phyloP scores from a whole-genome alignment of 768 basidiomycete species.

The Phanerochaete sordida region DNA sequence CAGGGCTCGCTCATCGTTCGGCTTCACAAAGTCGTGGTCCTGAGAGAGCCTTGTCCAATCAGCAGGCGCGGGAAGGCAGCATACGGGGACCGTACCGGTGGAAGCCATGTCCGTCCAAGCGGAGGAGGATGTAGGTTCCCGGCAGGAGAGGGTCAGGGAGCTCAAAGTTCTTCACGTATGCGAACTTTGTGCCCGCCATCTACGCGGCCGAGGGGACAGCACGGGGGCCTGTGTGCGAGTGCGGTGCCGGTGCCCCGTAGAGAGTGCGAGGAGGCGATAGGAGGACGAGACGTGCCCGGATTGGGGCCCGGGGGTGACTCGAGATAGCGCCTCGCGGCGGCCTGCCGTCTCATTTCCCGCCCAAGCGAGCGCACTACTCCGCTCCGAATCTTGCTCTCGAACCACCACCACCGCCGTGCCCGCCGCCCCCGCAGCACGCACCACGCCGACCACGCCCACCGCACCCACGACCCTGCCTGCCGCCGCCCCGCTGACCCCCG shows the following conservation, averaged over 20 bases:
- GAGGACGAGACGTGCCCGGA: constrained; percentile 5
- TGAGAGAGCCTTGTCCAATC: constrained; percentile 71
- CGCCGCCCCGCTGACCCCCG: too few species aligned
- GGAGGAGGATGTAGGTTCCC: constrained; percentile 77
- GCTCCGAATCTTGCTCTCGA: constrained; percentile 16
- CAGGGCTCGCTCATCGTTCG: constrained; percentile 87
- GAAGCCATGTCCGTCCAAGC: constrained; percentile 92
- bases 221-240: background rate
- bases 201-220: background rate
- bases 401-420: constrained; percentile 20
- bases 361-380: constrained; percentile 12
- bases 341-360: constrained; percentile 20
- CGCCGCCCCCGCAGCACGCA: background rate
- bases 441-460: background rate
- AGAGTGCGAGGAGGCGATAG: constrained; percentile 4
- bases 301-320: constrained; percentile 19
- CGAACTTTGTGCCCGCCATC: constrained; percentile 94
- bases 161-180: constrained; percentile 89
- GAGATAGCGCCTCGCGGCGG: constrained; percentile 17
- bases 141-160: constrained; percentile 84
- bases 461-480: constrained; percentile 4
- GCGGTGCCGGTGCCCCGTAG: background rate
- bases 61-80: background rate
- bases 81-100: constrained; percentile 58
- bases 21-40: constrained; percentile 78